These are phyloP conservation scores for Graphium sp. DNA, from an alignment of 2,329 filamentous ascomycete species.

Conservation along the genomic window DNA sequence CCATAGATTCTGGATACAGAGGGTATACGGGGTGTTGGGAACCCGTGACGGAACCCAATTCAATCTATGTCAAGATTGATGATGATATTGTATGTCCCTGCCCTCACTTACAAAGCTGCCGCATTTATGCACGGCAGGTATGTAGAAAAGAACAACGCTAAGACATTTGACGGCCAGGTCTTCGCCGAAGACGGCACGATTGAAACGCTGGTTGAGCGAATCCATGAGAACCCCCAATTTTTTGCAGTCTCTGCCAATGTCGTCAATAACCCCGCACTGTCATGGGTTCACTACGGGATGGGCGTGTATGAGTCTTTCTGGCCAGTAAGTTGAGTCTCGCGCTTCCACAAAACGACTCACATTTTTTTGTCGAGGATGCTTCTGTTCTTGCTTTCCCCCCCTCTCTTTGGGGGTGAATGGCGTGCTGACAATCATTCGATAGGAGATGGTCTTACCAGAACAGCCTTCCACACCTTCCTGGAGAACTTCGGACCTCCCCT, in stretches of 20 bases:
- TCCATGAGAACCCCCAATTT: conserved; percentile 29
- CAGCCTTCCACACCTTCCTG: conserved; percentile 14
- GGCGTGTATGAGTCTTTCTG: conserved; percentile 31
- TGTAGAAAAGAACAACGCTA: not conserved
- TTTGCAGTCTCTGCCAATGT: conserved; percentile 37
- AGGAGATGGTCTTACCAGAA: conserved; percentile 9
- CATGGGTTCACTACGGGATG: conserved; percentile 34
- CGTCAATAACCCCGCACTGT: conserved; percentile 35
- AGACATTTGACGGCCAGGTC: conserved; percentile 9
- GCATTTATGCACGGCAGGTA: not conserved
- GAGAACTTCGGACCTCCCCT: conserved; percentile 19
- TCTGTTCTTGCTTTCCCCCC: not conserved
- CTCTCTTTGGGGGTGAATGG: too few relatives aligned
- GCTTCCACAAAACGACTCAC: too few relatives aligned
- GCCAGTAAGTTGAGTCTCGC: conserved; percentile 3
- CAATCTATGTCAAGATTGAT: conserved; percentile 20
- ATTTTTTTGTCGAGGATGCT: too few relatives aligned
- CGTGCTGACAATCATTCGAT: conserved; percentile 10
- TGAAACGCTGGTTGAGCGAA: conserved; percentile 33
- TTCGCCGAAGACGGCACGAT: conserved; percentile 23
- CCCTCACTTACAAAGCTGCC: too few relatives aligned
- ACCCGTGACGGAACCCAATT: conserved; percentile 11
- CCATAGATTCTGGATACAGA: conserved; percentile 10
- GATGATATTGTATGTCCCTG: conserved; percentile 19
- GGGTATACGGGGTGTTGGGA: conserved; percentile 2